These are phyloP conservation scores for Cladosporium cucumerinum DNA, from an alignment of 2,329 filamentous ascomycete species.

Conservation along the genomic window DNA sequence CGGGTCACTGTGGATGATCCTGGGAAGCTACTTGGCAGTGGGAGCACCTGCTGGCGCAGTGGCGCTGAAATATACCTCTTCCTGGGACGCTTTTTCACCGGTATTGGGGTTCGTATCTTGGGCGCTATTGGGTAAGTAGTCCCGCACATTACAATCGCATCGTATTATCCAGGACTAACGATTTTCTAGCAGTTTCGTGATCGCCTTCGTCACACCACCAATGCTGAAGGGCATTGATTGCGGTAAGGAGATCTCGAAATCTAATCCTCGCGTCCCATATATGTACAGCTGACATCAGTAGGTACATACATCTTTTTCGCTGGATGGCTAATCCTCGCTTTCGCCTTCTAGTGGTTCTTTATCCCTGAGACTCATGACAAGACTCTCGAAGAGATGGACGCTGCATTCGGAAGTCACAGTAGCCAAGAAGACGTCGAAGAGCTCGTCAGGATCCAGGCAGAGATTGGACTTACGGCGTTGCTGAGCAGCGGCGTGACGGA, in stretches of 20 bases:
- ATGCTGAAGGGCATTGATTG: conserved; percentile 49
- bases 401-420: conserved; percentile 12
- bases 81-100: conserved; percentile 63
- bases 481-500: not conserved
- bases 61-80: conserved; percentile 61
- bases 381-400: conserved; percentile 28
- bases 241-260: conserved; percentile 30
- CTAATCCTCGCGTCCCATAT: not conserved
- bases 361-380: conserved; percentile 19
- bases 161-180: not conserved
- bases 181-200: conserved; percentile 53
- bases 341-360: conserved; percentile 1
- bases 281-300: conserved; percentile 18
- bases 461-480: not conserved
- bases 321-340: conserved; percentile 44
- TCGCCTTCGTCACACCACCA: conserved; percentile 36
- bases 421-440: not conserved
- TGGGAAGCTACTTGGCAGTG: conserved; percentile 21
- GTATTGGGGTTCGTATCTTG: conserved; percentile 63
- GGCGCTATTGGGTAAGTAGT: conserved; percentile 51
- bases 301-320: conserved; percentile 60
- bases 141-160: not conserved
- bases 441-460: not conserved
- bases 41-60: conserved; percentile 51
- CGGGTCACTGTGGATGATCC: conserved; percentile 44